Evolutionary conservation across 2,329 filamentous ascomycete genomes (phyloP), one percentile per base, ranked within the genome.

Genomic region (Alternaria panax): DNA sequence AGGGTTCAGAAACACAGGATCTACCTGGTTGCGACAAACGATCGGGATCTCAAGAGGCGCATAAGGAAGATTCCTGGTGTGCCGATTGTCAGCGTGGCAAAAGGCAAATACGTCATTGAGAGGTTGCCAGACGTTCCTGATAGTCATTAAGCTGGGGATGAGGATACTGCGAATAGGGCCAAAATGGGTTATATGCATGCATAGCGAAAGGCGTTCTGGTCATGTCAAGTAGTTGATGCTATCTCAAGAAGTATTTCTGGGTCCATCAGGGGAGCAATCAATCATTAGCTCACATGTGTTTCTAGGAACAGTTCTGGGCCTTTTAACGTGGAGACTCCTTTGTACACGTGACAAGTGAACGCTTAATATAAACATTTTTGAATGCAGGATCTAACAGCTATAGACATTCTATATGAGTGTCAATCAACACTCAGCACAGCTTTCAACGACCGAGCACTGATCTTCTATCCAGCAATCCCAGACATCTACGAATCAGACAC

Each of bases 51-150:
- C 41, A 95, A 96, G 82, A 85, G 92, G 74, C 84, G 93, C 57
- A 85, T 97, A 70, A 85, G 93, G 64, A 97, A 97, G 81, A 88
- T 95, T 52, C 89, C 89, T 1, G 89, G 89, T 78, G 88, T 91
- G 57, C 89, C 89, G 25, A 87, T 92, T 69, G 85, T 97, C 84
- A 92, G 89, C 72, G 92, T 95, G 27, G 91, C 90, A 6, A 87
- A 92, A 72, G 92, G 92, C 45, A 97, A 97, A 80, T 98, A 97
- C 79, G 90, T 94, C 47, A 95, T 99, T 73, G 95, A 98, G 84
- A 87, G 93, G 71, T 80, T 97, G 63, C 93, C 93, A 5, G 91
- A 93, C 78, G 92, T 92, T 36, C 91, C 92, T 32, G 89, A 93
- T 67, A 87, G 72, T 46, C 42, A 69, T 38, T 75, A 48, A 66